Conservation (phyloP, 306 rosid genomes). For the Albizia julibrissin region DNA sequence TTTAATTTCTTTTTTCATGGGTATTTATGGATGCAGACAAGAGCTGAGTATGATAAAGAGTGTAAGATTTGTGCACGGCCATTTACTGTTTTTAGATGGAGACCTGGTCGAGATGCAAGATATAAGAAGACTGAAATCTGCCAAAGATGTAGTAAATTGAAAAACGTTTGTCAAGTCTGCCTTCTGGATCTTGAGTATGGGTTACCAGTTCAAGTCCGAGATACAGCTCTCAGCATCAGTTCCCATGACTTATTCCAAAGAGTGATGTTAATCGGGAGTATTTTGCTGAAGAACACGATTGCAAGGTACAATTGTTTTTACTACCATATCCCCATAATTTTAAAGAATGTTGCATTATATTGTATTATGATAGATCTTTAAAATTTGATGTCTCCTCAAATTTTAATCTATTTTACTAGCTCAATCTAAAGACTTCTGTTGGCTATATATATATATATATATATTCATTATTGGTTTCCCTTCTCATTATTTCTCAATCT, state of each 20-base stretch:
- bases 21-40: constrained; percentile 57
- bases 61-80: constrained; percentile 95
- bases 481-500: neutral
- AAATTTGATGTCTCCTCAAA: no score
- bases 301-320: constrained; percentile 56
- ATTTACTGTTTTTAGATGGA: constrained; percentile 92
- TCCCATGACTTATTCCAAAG: constrained; percentile 86
- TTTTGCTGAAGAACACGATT: constrained; percentile 94
- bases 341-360: neutral
- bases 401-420: no score
- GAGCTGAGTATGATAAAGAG: constrained; percentile 79
- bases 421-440: no score
- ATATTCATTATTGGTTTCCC: no score
- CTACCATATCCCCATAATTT: constrained; percentile 2
- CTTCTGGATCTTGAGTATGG: constrained; percentile 90
- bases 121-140: constrained; percentile 87
- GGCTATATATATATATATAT: no score
- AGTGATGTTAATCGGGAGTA: constrained; percentile 89
- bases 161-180: constrained; percentile 92
- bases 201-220: constrained; percentile 85
- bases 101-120: constrained; percentile 89
- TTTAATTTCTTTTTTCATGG: neutral
- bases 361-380: constrained; percentile 26
- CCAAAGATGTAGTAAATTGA: constrained; percentile 89
- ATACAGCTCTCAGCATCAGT: constrained; percentile 74